Conservation (phyloP, 768 basidiomycete species). For the Boletales sp. region DNA sequence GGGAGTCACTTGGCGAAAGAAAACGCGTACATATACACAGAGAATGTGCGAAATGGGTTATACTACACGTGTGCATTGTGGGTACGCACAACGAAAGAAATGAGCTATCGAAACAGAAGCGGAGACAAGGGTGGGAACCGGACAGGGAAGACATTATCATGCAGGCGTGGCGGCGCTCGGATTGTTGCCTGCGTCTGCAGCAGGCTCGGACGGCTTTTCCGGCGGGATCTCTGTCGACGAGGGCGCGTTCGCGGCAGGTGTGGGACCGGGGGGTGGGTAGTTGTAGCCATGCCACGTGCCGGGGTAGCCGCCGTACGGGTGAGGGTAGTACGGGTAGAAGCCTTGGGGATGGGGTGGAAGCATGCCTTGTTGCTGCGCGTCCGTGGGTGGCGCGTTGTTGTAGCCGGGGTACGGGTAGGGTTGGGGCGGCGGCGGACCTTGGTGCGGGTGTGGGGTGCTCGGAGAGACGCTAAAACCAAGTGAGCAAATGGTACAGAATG, state of each 20-base stretch:
- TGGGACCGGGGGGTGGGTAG: slow-evolving; percentile 28
- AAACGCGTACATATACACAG: slow-evolving; percentile 28
- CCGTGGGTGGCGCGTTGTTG: slow-evolving; percentile 15
- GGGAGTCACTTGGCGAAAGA: too few relatives aligned
- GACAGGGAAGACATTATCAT: slow-evolving; percentile 10
- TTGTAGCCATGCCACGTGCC: slow-evolving; percentile 26
- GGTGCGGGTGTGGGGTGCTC: slow-evolving; percentile 21
- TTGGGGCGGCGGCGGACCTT: slow-evolving; percentile 16
- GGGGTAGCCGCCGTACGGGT: slow-evolving; percentile 30
- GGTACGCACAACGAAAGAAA: slow-evolving; percentile 9
- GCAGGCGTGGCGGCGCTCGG: slow-evolving; percentile 11
- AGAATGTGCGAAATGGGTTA: slow-evolving; percentile 21
- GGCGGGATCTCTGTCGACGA: slow-evolving; percentile 17
- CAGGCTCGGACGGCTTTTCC: slow-evolving; percentile 26
- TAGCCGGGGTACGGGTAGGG: slow-evolving; percentile 25
- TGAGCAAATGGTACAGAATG: slow-evolving; percentile 9
- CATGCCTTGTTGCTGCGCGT: slow-evolving; percentile 25
- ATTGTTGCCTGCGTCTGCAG: slow-evolving; percentile 14
- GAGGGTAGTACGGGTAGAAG: slow-evolving; percentile 34
- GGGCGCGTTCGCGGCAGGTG: slow-evolving; percentile 18
- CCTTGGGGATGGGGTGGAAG: slow-evolving; percentile 18
- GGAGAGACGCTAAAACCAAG: slow-evolving; percentile 18
- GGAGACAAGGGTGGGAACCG: slow-evolving; percentile 7
- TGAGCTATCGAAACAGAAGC: slow-evolving; percentile 27
- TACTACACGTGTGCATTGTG: slow-evolving; percentile 19